phyloP scores from a whole-genome alignment of 176 grass and related monocot genomes.

The Calamus simplicifolius region DNA sequence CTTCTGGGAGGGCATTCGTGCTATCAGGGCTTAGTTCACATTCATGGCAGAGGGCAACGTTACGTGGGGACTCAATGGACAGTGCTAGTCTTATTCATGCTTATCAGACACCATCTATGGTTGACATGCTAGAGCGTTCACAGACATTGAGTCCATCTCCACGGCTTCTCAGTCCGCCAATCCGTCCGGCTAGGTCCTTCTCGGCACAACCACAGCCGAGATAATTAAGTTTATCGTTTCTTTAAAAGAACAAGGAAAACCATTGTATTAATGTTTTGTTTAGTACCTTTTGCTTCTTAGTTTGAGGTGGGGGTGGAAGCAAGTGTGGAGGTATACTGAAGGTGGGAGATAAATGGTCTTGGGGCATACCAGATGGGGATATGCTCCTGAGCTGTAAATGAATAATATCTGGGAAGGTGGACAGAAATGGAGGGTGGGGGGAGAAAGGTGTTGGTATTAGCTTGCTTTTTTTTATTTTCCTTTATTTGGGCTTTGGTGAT shows the following conservation, averaged over 20 bases:
- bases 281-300: neutral
- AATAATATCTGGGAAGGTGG: too few relatives aligned
- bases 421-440: neutral
- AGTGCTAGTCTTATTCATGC: constrained; percentile 14
- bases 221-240: neutral
- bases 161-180: neutral
- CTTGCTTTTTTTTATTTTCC: neutral
- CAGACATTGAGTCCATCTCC: constrained; percentile 22
- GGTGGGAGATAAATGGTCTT: too few relatives aligned
- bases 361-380: too few relatives aligned
- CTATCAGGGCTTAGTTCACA: constrained; percentile 87
- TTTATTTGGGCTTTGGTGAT: neutral
- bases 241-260: neutral
- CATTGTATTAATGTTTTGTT: neutral
- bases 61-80: constrained; percentile 51
- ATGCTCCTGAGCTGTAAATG: too few relatives aligned
- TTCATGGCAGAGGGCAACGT: constrained; percentile 86
- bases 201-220: neutral
- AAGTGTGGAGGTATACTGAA: too few relatives aligned
- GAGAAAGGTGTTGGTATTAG: neutral
- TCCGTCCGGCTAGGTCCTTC: neutral
- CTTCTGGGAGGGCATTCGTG: constrained; percentile 75
- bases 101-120: constrained; percentile 49
- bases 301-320: neutral
- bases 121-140: constrained; percentile 38